Evolutionary conservation across 345 rosid genomes (phyloP), one percentile per base, ranked within the genome.

Genomic region (Eucalyptus regnans): DNA sequence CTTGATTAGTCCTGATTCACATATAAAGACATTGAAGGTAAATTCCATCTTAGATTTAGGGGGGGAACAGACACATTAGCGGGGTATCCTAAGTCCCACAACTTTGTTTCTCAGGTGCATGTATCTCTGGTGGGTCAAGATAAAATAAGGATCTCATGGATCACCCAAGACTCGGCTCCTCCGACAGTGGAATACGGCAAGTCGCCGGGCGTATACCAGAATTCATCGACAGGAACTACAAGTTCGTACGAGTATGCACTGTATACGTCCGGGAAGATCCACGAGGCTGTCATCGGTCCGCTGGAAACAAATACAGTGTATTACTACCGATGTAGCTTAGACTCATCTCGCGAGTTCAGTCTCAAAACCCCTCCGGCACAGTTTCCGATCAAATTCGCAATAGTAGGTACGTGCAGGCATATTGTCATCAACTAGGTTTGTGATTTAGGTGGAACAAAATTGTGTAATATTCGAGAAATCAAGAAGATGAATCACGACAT

Each of bases 71-170:
- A 51, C 56, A 49, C 22, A 1, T 50, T 17, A 86, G 43, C 31
- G 62, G 29, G 62, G 29, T 56, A 56, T 56, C 62, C 62, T 23
- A 56, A 13, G 31, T 56, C 60, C 56, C 20, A 31, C 60, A 3
- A 16, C 8, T 60, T 44, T 71, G 31, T 49, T 33, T 50, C 84
- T 44, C 88, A 96, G 99, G 98, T 97, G 50, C 99, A 97, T 88
- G 89, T 94, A 80, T 96, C 98, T 76, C 25, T 94, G 52, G 96
- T 92, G n/a, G 97, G 98, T 6, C 56, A 86, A 41, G 92, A 94
- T 84, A 92, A 92, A 88, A 96, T 96, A 95, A 93, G 98, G 91
- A 90, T 96, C 88, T 91, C 97, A 87, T 97, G 98, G 98, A 95
- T 95, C 37, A 95, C 97, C 1, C 16, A 81, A 27, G 81, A 18